Base-by-base conservation (phyloP, 2,329 filamentous ascomycete genomes). In the Dactylellina haptotyla region DNA sequence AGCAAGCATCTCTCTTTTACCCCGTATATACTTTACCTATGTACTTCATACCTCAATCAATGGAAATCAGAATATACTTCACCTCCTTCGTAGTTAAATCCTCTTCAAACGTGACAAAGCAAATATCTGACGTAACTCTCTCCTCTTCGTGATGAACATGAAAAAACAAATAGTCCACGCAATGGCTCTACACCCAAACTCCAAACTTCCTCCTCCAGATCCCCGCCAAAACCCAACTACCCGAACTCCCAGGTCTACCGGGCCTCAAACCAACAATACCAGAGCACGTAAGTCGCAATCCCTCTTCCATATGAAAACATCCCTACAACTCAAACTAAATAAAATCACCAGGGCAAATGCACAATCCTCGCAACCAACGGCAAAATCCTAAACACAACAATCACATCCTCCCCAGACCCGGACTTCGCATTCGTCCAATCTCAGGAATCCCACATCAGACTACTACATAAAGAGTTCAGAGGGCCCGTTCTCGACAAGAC, bases 111-210 rank as follows among this genome's bases (percentile, higher is more conserved):
- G n/a, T n/a, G n/a, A n/a, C n/a, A n/a, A n/a, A n/a, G n/a, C n/a
- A n/a, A n/a, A 32, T 39, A n/a, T 66, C 62, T 66, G 53, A 58
- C 54, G 37, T 70, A 39, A 62, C 62, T n/a, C 26, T 12, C n/a
- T 30, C 18, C 37, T 26, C 23, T n/a, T 39, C 14, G 34, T 61
- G 41, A 64, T 51, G 14, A 34, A 34, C 18, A 46, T 46, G 16
- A 20, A 59, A 32, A 9, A 26, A 28, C 28, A 50, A 39, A 46
- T 39, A 73, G 69, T 73, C 69, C 28, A 59, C n/a, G 32, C 66
- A 73, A 62, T 73, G 69, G 69, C 46, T 73, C 14, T 73, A 61
- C 48, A 56, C 41, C 61, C 69, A 73, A 50, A 73, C 69, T 14
- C 69, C 69, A 12, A 32, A 65, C 9, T 73, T 66, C 56, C 53